phyloP scores from a whole-genome alignment of 169 alveolate genomes.

The Cryptosporidium xiaoi region DNA sequence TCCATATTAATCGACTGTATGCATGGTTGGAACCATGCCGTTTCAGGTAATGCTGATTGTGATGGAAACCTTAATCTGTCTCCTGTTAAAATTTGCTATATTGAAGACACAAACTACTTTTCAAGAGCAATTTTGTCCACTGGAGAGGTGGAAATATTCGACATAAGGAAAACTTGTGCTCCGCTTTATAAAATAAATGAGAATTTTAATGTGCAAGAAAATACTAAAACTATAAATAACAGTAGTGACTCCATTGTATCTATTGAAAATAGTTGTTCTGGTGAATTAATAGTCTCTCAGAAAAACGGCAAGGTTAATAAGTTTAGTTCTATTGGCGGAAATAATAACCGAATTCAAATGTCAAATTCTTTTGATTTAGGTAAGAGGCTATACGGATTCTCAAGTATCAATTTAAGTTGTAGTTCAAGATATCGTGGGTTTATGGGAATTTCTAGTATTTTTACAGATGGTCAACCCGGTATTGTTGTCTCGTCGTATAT shows the following conservation, averaged over 20 bases:
- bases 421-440: background rate
- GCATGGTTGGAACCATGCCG: conserved; percentile 39
- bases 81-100: conserved; percentile 19
- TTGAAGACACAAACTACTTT: conserved; percentile 33
- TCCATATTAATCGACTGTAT: conserved; percentile 57
- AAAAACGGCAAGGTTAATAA: conserved; percentile 2
- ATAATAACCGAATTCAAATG: no score
- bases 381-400: conserved; percentile 10
- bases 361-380: background rate
- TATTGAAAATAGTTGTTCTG: conserved; percentile 32
- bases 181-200: conserved; percentile 30
- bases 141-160: conserved; percentile 44
- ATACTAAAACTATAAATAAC: background rate
- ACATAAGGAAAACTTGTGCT: conserved; percentile 59
- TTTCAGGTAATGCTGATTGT: background rate
- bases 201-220: background rate
- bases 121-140: conserved; percentile 24
- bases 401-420: conserved; percentile 14
- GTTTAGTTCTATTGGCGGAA: background rate
- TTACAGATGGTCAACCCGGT: conserved; percentile 24
- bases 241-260: conserved; percentile 3
- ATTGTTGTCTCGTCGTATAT: background rate
- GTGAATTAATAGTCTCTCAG: conserved; percentile 16
- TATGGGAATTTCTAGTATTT: conserved; percentile 30
- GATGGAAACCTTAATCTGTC: background rate